Conservation (phyloP, 2,329 filamentous ascomycete species). For the Cladorrhinum sp. region DNA sequence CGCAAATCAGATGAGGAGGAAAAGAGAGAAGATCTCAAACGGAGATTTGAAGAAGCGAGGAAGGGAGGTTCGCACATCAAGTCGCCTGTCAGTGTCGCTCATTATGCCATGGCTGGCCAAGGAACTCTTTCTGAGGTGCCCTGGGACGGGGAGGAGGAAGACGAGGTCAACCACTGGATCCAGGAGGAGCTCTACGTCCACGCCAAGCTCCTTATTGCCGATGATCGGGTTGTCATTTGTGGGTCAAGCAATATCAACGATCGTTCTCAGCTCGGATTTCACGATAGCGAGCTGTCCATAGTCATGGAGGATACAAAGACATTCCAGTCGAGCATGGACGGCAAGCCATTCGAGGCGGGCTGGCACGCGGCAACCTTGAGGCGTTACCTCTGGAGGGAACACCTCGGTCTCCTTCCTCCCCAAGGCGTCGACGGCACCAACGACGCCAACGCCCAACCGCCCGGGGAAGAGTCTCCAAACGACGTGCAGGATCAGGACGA, state of each 20-base stretch:
- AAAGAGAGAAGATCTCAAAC: slow-evolving; percentile 46
- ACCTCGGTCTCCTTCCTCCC: slow-evolving; percentile 74
- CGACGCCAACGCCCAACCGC: slow-evolving; percentile 72
- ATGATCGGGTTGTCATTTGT: slow-evolving; percentile 81
- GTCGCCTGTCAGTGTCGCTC: slow-evolving; percentile 56
- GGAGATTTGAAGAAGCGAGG: slow-evolving; percentile 50
- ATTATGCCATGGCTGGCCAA: slow-evolving; percentile 74
- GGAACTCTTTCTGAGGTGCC: slow-evolving; percentile 62
- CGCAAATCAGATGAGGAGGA: slow-evolving; percentile 39
- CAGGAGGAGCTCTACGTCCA: slow-evolving; percentile 97
- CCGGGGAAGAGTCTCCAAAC: slow-evolving; percentile 63
- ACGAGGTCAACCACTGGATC: slow-evolving; percentile 83
- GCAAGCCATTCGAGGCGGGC: slow-evolving; percentile 72
- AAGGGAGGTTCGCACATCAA: slow-evolving; percentile 35
- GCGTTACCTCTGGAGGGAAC: slow-evolving; percentile 84
- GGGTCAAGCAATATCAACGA: slow-evolving; percentile 92
- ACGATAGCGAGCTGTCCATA: slow-evolving; percentile 88
- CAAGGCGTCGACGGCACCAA: slow-evolving; percentile 66
- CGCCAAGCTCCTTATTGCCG: slow-evolving; percentile 83
- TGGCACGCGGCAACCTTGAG: slow-evolving; percentile 78
- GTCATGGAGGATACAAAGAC: slow-evolving; percentile 80
- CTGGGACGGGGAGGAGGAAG: slow-evolving; percentile 73
- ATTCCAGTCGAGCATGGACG: slow-evolving; percentile 73
- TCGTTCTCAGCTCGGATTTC: slow-evolving; percentile 78
- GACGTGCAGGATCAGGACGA: slow-evolving; percentile 60